Conservation (phyloP, 805 yeast genomes). For the Kodamaea jinghongensis region DNA sequence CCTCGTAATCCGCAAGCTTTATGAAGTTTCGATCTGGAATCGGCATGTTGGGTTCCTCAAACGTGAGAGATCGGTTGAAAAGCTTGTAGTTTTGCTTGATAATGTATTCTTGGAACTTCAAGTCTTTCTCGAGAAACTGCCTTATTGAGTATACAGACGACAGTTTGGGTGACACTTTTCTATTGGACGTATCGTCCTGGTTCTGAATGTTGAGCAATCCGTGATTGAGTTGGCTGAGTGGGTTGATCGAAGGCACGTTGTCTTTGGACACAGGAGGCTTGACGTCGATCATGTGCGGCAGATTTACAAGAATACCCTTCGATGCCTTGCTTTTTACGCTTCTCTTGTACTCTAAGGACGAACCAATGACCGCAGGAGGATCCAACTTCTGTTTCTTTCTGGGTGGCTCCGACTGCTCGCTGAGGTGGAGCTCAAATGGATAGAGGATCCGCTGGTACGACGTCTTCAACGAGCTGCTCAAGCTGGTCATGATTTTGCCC, state of each 20-base stretch:
- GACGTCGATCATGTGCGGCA: slow-evolving; percentile 47
- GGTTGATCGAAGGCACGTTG: slow-evolving; percentile 8
- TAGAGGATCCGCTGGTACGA: slow-evolving; percentile 48
- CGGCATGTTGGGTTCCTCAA: slow-evolving; percentile 12
- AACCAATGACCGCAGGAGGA: slow-evolving; percentile 32
- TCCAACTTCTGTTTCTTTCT: too few species aligned
- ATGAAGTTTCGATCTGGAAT: slow-evolving; percentile 14
- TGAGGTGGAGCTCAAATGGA: slow-evolving; percentile 28
- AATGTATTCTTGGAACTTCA: slow-evolving; percentile 36
- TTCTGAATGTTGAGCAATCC: slow-evolving; percentile 7
- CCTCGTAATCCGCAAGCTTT: slow-evolving; percentile 31
- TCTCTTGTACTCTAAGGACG: slow-evolving; percentile 45
- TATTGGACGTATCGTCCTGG: slow-evolving; percentile 15
- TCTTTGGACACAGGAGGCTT: slow-evolving; percentile 21
- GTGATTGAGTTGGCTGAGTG: slow-evolving; percentile 13
- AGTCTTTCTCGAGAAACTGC: slow-evolving; percentile 58
- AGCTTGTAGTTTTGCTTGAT: slow-evolving; percentile 14
- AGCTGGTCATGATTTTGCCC: slow-evolving; percentile 67
- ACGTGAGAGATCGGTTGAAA: slow-evolving; percentile 10
- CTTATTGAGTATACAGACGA: slow-evolving; percentile 54
- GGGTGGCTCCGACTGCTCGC: slow-evolving; percentile 2
- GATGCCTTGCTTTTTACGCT: slow-evolving; percentile 43
- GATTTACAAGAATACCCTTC: slow-evolving; percentile 52
- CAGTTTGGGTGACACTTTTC: slow-evolving; percentile 24
- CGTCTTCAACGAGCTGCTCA: slow-evolving; percentile 63